A percentile compares a stretch with the other conserved stretches of the same genome.
Conservation (phyloP, 345 rosid species). For the Murraya paniculata region DNA sequence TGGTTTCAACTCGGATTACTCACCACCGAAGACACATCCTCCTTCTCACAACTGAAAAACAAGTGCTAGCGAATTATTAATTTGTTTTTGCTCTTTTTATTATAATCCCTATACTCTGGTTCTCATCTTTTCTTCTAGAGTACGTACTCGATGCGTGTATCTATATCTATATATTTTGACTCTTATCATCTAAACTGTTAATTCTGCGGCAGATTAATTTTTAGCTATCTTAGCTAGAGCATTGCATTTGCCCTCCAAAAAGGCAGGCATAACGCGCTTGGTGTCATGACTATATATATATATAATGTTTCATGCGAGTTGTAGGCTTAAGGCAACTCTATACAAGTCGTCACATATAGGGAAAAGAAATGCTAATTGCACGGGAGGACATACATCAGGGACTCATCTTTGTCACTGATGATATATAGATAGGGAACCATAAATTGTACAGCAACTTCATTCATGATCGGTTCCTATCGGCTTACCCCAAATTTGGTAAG, state of each 20-base stretch:
- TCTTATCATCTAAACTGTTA: neutral
- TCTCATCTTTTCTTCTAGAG: slow-evolving; percentile 5
- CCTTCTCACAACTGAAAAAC: slow-evolving; percentile 64
- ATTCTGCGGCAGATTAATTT: neutral
- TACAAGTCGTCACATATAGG: neutral
- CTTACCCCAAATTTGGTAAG: neutral
- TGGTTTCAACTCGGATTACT: slow-evolving; percentile 65
- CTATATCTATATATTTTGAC: slow-evolving; percentile 4
- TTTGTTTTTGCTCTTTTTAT: slow-evolving; percentile 3
- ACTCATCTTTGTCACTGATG: neutral
- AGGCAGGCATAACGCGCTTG: neutral
- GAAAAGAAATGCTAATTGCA: neutral
- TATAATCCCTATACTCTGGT: neutral
- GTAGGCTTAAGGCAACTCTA: neutral
- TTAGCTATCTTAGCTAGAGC: neutral
- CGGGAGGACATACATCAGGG: neutral
- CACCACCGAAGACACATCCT: slow-evolving; percentile 76
- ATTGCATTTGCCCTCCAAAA: neutral
- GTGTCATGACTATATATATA: neutral
- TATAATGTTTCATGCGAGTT: neutral
- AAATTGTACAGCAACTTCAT: too few relatives aligned
- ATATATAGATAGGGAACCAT: too few relatives aligned
- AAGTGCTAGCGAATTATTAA: neutral
- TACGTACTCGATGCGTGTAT: neutral
- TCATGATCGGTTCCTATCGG: too few relatives aligned